A percentile compares a stretch with the other conserved stretches of the same genome.
These are phyloP conservation scores for Paecilomyces niveus DNA, from an alignment of 2,329 filamentous ascomycete species.

Conservation along the genomic window DNA sequence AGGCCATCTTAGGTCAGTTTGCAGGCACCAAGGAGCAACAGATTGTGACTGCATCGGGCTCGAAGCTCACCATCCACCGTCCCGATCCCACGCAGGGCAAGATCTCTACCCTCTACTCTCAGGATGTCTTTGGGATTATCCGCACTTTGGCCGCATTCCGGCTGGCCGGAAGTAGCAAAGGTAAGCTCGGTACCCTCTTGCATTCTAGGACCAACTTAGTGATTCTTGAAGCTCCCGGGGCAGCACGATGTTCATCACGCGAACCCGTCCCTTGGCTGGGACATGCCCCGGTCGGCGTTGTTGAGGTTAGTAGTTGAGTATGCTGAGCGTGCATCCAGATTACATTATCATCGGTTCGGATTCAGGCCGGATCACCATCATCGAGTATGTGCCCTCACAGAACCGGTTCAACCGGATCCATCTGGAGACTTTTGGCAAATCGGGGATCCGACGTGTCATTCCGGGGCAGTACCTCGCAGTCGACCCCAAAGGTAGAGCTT, in stretches of 20 bases:
- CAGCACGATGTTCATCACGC: slow-evolving; percentile 39
- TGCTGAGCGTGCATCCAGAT: slow-evolving; percentile 56
- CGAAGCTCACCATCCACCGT: slow-evolving; percentile 77
- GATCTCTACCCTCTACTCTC: slow-evolving; percentile 76
- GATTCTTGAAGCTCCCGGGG: slow-evolving; percentile 58
- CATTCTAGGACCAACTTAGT: slow-evolving; percentile 55
- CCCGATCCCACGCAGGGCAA: slow-evolving; percentile 81
- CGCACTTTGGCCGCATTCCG: slow-evolving; percentile 81
- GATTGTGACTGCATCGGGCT: slow-evolving; percentile 88
- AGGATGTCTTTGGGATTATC: slow-evolving; percentile 95
- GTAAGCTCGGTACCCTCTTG: slow-evolving; percentile 50
- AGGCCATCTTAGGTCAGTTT: slow-evolving; percentile 92
- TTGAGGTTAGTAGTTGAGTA: slow-evolving; percentile 26
- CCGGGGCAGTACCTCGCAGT: slow-evolving; percentile 94
- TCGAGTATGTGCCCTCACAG: slow-evolving; percentile 81
- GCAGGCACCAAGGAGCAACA: slow-evolving; percentile 95
- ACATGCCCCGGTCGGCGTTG: slow-evolving; percentile 28
- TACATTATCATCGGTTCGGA: slow-evolving; percentile 94
- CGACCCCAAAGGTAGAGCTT: slow-evolving; percentile 92
- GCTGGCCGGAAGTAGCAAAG: slow-evolving; percentile 89
- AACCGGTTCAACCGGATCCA: slow-evolving; percentile 87
- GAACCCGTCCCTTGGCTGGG: slow-evolving; percentile 22
- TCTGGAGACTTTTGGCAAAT: slow-evolving; percentile 97
- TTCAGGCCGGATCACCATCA: slow-evolving; percentile 86
- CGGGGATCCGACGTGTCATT: slow-evolving; percentile 83